phyloP scores from a whole-genome alignment of 805 yeast species.

The Hanseniaspora lindneri region DNA sequence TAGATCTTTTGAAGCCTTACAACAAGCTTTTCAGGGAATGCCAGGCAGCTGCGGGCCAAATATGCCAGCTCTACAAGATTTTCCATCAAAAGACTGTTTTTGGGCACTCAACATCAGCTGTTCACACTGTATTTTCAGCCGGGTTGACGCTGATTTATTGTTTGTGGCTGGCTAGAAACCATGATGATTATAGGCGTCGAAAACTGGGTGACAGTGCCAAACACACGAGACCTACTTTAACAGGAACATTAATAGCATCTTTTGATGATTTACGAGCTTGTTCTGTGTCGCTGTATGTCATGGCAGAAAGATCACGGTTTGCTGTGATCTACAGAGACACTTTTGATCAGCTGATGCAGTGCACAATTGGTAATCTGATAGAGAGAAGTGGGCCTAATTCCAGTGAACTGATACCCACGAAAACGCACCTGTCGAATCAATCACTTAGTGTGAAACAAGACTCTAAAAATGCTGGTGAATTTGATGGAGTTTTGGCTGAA shows the following conservation, averaged over 20 bases:
- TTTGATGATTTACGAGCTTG: slow-evolving; percentile 56
- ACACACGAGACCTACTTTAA: slow-evolving; percentile 48
- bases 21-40: slow-evolving; percentile 51
- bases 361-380: slow-evolving; percentile 50
- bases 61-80: slow-evolving; percentile 50
- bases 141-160: slow-evolving; percentile 58
- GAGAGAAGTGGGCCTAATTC: slow-evolving; percentile 55
- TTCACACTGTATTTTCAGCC: slow-evolving; percentile 56
- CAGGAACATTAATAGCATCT: slow-evolving; percentile 42
- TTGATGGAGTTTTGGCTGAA: background rate
- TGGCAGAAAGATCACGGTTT: slow-evolving; percentile 54
- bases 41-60: slow-evolving; percentile 61
- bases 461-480: background rate
- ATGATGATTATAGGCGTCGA: slow-evolving; percentile 45
- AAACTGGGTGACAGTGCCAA: slow-evolving; percentile 46
- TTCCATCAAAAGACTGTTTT: slow-evolving; percentile 50
- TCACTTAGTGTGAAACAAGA: background rate
- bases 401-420: slow-evolving; percentile 38
- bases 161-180: slow-evolving; percentile 52
- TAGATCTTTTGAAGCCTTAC: slow-evolving; percentile 50
- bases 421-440: background rate
- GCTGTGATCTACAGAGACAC: slow-evolving; percentile 54
- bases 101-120: slow-evolving; percentile 56
- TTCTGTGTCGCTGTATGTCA: slow-evolving; percentile 49
- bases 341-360: slow-evolving; percentile 53